phyloP scores from a whole-genome alignment of 148 eudicot species.

The Cornus suecica region DNA sequence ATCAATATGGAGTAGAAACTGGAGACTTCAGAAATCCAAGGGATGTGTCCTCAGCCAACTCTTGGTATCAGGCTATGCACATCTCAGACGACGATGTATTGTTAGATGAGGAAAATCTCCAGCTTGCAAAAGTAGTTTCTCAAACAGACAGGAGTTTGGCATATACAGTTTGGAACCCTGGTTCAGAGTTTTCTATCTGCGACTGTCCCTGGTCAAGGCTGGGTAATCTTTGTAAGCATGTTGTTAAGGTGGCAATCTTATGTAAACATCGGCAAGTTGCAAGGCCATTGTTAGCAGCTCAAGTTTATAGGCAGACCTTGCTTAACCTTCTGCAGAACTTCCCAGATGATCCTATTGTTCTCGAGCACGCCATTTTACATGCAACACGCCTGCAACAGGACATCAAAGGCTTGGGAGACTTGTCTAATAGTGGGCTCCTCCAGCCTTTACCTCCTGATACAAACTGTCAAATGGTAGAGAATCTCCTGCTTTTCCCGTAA shows the following conservation, averaged over 20 bases:
- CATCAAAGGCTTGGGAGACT: constrained; percentile 24
- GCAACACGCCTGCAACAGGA: constrained; percentile 26
- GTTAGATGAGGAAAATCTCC: constrained; percentile 29
- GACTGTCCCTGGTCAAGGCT: constrained; percentile 32
- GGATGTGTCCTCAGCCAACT: constrained; percentile 17
- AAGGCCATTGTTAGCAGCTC: constrained; percentile 30
- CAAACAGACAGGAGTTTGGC: constrained; percentile 22
- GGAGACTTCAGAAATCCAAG: constrained; percentile 20
- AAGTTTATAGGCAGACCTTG: constrained; percentile 28
- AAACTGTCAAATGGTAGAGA: constrained; percentile 13
- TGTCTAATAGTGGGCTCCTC: constrained; percentile 26
- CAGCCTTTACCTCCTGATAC: constrained; percentile 26
- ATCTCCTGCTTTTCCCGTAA: constrained; percentile 16
- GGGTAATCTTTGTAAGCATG: constrained; percentile 34
- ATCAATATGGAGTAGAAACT: constrained; percentile 23
- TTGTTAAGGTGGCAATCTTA: constrained; percentile 26
- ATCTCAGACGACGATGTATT: constrained; percentile 26
- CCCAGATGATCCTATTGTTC: constrained; percentile 36
- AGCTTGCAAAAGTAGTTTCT: constrained; percentile 30
- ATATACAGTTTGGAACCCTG: constrained; percentile 33
- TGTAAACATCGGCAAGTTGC: constrained; percentile 28
- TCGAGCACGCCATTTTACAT: constrained; percentile 31
- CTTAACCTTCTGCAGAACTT: constrained; percentile 27
- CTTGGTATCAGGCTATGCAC: constrained; percentile 34
- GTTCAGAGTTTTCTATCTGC: constrained; percentile 32